phyloP scores from a whole-genome alignment of 148 eudicot species.

The Silene latifolia region DNA sequence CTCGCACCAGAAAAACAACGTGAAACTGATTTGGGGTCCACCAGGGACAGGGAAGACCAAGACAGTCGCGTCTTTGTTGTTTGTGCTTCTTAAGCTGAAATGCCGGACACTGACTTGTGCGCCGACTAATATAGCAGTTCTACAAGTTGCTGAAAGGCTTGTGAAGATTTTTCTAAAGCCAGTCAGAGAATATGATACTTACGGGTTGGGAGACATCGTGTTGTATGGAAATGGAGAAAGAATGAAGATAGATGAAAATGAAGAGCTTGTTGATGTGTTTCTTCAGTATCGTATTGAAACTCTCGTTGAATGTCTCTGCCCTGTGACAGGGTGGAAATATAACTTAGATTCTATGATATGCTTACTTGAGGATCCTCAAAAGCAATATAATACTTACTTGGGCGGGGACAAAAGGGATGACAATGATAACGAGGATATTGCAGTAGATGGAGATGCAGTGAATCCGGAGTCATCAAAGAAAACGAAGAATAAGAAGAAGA shows the following conservation, averaged over 20 bases:
- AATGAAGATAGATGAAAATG: slow-evolving; percentile 37
- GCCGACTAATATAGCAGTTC: slow-evolving; percentile 55
- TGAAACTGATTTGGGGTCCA: slow-evolving; percentile 66
- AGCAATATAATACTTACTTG: slow-evolving; percentile 37
- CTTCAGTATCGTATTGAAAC: slow-evolving; percentile 20
- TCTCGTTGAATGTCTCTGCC: slow-evolving; percentile 33
- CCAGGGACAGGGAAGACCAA: slow-evolving; percentile 72
- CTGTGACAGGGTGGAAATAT: slow-evolving; percentile 34
- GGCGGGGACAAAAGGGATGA: background rate
- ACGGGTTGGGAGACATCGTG: slow-evolving; percentile 42
- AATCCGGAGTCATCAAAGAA: background rate
- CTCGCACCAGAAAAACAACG: slow-evolving; percentile 10
- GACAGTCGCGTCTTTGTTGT: slow-evolving; percentile 42
- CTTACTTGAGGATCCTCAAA: slow-evolving; percentile 40
- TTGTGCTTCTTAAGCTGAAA: slow-evolving; percentile 30
- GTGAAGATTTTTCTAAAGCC: slow-evolving; percentile 23
- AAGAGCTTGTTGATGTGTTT: slow-evolving; percentile 37
- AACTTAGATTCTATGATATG: slow-evolving; percentile 29
- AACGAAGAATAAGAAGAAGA: background rate
- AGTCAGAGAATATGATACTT: background rate
- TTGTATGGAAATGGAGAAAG: slow-evolving; percentile 36
- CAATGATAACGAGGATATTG: background rate
- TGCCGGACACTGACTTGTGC: slow-evolving; percentile 53
- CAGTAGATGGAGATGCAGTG: background rate
- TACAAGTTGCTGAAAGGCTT: slow-evolving; percentile 40